Evolutionary conservation across 1,139 yeast genomes (phyloP), one percentile per base, ranked within the genome.

Genomic region (Geotrichum fermentans): DNA sequence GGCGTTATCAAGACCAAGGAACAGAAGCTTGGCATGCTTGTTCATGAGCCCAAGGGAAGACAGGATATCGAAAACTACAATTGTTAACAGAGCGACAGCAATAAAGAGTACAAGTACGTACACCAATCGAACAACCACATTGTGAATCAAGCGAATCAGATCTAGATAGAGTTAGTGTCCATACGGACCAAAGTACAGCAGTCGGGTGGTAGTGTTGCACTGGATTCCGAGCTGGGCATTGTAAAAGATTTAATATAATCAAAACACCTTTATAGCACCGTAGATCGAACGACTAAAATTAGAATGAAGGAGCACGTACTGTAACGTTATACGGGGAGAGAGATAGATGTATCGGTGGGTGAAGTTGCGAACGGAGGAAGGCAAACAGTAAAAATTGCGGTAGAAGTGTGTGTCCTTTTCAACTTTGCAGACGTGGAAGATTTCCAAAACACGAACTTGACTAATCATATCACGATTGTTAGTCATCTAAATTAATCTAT

Each of bases 1-100:
- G 47, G 99, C 99, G 65, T 94, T 94, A 71, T 92, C 99, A 60
- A 92, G 81, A 53, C 99, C 99, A 56, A 92, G 79, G 71, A 92
- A 92, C 66, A 92, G 79, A 62, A 92, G 77, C 73, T 92, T 92
- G 65, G 97, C 99, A 68, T 90, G 97, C 73, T 92, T 92, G 75
- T 94, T 92, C 92, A 96, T 84, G 64, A 92, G 79, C 56, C 98
- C 98, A 58, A 92, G 79, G 46, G 95, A 86, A 61, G 97, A 86
- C 65, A 92, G 79, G 55, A 89, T 82, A 68, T 90, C 97, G 77
- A 87, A 95, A 73, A 92, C 88, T 66, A 57, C 36, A 36, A 16
- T 33, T 32, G 26, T 28, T 32, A 30, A 18, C 24, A n/a, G 11
- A 29, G 5, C 22, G 24, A 17, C 14, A 20, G 20, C 34, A 13